phyloP scores from a whole-genome alignment of 75 land plant genomes.

The Adiantum capillusveneris region DNA sequence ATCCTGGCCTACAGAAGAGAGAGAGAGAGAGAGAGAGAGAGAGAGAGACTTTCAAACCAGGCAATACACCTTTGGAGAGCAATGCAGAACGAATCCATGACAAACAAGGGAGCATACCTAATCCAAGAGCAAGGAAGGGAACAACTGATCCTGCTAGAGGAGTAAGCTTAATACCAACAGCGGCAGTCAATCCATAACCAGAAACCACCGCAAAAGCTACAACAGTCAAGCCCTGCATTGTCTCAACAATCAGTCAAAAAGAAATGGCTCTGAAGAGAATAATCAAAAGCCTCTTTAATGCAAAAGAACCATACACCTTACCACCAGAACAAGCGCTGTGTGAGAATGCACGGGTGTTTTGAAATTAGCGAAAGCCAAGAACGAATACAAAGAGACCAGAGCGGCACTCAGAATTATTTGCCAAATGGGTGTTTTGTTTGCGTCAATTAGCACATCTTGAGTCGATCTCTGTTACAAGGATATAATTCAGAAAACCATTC shows the following conservation, averaged over 20 bases:
- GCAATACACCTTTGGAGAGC: too few relatives aligned
- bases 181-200: constrained; percentile 38
- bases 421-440: constrained; percentile 29
- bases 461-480: constrained; percentile 35
- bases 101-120: too few relatives aligned
- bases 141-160: constrained; percentile 39
- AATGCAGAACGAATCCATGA: too few relatives aligned
- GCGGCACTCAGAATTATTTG: constrained; percentile 26
- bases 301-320: too few relatives aligned
- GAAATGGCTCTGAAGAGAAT: too few relatives aligned
- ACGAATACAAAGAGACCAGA: constrained; percentile 24
- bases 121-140: constrained; percentile 38
- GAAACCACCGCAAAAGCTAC: constrained; percentile 31
- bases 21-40: too few relatives aligned
- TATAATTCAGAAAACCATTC: too few relatives aligned
- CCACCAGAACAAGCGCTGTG: constrained; percentile 24
- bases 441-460: constrained; percentile 29
- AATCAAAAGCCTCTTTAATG: too few relatives aligned
- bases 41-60: too few relatives aligned
- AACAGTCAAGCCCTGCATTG: constrained; percentile 35
- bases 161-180: constrained; percentile 27
- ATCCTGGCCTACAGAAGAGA: too few relatives aligned
- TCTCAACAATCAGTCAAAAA: too few relatives aligned
- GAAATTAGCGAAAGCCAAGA: constrained; percentile 29
- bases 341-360: constrained; percentile 36